phyloP scores from a whole-genome alignment of 768 basidiomycete genomes.

The Hericium rajendrae region DNA sequence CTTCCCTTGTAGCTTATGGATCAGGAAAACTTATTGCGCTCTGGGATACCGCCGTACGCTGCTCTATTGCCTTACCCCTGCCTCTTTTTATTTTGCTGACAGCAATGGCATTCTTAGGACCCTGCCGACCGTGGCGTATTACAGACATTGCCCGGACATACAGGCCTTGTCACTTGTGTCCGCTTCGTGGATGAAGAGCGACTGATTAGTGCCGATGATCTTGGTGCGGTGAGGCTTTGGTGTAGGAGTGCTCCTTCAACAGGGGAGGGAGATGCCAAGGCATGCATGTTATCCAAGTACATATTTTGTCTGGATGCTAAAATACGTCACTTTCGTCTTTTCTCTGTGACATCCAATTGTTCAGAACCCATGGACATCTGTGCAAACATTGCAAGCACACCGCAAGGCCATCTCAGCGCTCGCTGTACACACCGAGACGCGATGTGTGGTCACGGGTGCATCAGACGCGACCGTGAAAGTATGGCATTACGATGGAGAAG shows the following conservation, averaged over 20 bases:
- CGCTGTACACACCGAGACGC: conserved; percentile 28
- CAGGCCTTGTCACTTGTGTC: conserved; percentile 65
- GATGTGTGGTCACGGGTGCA: conserved; percentile 61
- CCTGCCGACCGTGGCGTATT: conserved; percentile 43
- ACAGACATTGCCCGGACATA: conserved; percentile 68
- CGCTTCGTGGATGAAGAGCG: conserved; percentile 45
- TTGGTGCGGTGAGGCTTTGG: conserved; percentile 64
- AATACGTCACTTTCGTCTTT: conserved; percentile 8
- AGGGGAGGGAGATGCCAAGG: conserved; percentile 20
- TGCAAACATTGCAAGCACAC: conserved; percentile 48
- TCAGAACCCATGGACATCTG: conserved; percentile 45
- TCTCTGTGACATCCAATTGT: conserved; percentile 3
- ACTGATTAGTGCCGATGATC: conserved; percentile 69
- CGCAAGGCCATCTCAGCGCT: conserved; percentile 60
- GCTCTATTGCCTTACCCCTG: not conserved
- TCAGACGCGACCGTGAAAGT: conserved; percentile 76
- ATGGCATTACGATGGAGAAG: conserved; percentile 43
- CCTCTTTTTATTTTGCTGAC: not conserved
- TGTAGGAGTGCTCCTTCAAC: conserved; percentile 1
- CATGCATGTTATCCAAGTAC: conserved; percentile 29
- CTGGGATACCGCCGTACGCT: conserved; percentile 46
- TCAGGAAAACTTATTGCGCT: conserved; percentile 45
- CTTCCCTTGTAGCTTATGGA: conserved; percentile 44
- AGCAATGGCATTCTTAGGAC: conserved; percentile 28
- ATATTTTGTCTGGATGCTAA: conserved; percentile 9